Evolutionary conservation across 352 stramenopile species (phyloP), one percentile per base, ranked within the genome.

Genomic region (Phytopythium sindhum): DNA sequence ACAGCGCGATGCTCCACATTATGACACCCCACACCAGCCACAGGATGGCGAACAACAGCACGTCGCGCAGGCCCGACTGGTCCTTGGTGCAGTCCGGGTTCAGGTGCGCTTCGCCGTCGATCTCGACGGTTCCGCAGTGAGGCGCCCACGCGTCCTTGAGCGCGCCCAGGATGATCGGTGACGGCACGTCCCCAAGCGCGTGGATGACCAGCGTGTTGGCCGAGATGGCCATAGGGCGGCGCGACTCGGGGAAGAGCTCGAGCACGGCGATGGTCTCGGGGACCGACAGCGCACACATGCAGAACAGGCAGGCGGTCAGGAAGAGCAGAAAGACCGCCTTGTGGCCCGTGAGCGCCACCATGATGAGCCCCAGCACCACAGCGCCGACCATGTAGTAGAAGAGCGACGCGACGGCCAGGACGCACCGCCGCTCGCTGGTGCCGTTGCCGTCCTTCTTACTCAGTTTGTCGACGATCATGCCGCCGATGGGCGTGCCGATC

Each of bases 91-190:
- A 93, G 10, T 83, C 73, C 14, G 84, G 84, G 60, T 93, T 92
- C 1, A 93, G 68, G 60, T 77, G 65, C 5, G 82, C 68, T 53
- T 81, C 61, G 51, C 77, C 81, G 69, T 86, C 72, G 19, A 83
- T 80, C 57, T 86, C 82, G 44, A 93, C 67, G 5, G 80, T 91
- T 53, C 80, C 83, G 59, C 93, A 98, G 44, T 78, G 72, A 11
- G 96, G 95, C n/a, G 95, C 93, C 71, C 96, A 90, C 29, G 74
- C 63, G 67, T 98, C 96, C 75, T 98, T 98, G 58, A 98, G 80
- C 63, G 70, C 79, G 15, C 96, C 96, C 31, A 98, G 72, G 48
- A 98, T 80, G 48, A 98, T 90, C 4, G 96, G 96, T 19, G 90
- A 92, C 26, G 96, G 95, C 15, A 99, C 96, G 73, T 99, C 96